Evolutionary conservation across 2,329 filamentous ascomycete species (phyloP), one percentile per base, ranked within the genome.

Genomic region (Sarocladium kiliense): DNA sequence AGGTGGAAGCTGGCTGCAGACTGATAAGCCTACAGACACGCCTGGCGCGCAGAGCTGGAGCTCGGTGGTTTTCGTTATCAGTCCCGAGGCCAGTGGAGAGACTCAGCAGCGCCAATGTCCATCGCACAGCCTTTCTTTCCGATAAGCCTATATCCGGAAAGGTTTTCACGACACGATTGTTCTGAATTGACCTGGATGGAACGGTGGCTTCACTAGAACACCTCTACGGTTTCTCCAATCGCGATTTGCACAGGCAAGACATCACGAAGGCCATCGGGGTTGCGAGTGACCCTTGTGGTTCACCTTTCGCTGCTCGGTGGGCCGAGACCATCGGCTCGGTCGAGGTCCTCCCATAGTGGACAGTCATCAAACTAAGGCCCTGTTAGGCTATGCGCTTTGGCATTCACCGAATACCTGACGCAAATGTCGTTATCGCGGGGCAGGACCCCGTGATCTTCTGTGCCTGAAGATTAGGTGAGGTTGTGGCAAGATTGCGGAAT

Each of bases 1-100:
- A 14, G n/a, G n/a, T 27, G 12, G 44, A 14, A 7, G 44, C 12
- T 9, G n/a, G 44, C 23, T 47, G 44, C 44, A 47, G 44, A 30
- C 44, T 30, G 44, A 47, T 47, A 47, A 47, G 44, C 23, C 21
- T 47, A 26, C 25, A 30, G 44, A 27, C 44, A 47, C 44, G 44
- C 44, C 44, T 27, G 18, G 21, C 12, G 44, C 44, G 25, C 4
- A 23, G 23, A 47, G 44, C 19, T 18, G 36, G 12, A 21, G 23
- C 44, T 27, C 23, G 25, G 23, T 26, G 12, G 44, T 23, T 16
- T 30, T 30, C 44, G 44, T 47, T 47, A 47, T 47, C 44, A 47
- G 44, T 18, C 21, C 21, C 18, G 10, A 23, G 23, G 10, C 3
- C 44, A 30, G 44, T 30, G 44, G 44, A 47, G 44, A 47, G 44